A percentile compares a stretch with the other conserved stretches of the same genome.
These are phyloP conservation scores for Sporothrix pseudoabietina DNA, from an alignment of 2,329 filamentous ascomycete genomes.

Conservation along the genomic window DNA sequence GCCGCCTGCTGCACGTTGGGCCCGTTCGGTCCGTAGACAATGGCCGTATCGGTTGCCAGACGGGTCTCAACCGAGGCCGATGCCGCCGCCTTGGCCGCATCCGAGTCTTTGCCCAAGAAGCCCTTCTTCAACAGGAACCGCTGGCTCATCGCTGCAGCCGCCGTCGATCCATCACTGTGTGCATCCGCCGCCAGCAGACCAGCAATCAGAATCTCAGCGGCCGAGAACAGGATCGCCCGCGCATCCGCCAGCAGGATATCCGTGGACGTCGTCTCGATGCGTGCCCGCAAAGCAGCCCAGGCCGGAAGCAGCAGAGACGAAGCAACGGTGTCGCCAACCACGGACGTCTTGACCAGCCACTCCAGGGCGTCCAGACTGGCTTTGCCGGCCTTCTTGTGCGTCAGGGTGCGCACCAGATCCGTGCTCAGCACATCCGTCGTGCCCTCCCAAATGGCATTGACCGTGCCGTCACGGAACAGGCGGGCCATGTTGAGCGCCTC, in stretches of 20 bases:
- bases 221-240: slow-evolving; percentile 48
- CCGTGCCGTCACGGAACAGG: slow-evolving; percentile 65
- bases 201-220: slow-evolving; percentile 50
- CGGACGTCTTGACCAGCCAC: slow-evolving; percentile 41
- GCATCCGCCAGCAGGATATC: slow-evolving; percentile 51
- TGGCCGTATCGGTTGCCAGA: slow-evolving; percentile 40
- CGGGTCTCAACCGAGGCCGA: slow-evolving; percentile 36
- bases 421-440: slow-evolving; percentile 70
- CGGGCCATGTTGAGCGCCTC: slow-evolving; percentile 67
- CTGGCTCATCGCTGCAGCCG: slow-evolving; percentile 45
- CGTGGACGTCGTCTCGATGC: slow-evolving; percentile 43
- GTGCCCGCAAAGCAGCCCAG: slow-evolving; percentile 48
- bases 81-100: slow-evolving; percentile 18
- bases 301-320: slow-evolving; percentile 36
- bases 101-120: slow-evolving; percentile 36
- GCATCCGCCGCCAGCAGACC: slow-evolving; percentile 50
- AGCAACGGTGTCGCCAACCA: neutral
- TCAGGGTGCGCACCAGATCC: slow-evolving; percentile 52
- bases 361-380: slow-evolving; percentile 49
- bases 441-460: slow-evolving; percentile 64
- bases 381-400: slow-evolving; percentile 47
- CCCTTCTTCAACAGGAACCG: slow-evolving; percentile 45
- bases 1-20: slow-evolving; percentile 22
- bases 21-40: slow-evolving; percentile 43
- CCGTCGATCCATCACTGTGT: slow-evolving; percentile 42